Evolutionary conservation across 1,284 basidiomycete species (phyloP), one percentile per base, ranked within the genome.

Genomic region (Ustilago curta): DNA sequence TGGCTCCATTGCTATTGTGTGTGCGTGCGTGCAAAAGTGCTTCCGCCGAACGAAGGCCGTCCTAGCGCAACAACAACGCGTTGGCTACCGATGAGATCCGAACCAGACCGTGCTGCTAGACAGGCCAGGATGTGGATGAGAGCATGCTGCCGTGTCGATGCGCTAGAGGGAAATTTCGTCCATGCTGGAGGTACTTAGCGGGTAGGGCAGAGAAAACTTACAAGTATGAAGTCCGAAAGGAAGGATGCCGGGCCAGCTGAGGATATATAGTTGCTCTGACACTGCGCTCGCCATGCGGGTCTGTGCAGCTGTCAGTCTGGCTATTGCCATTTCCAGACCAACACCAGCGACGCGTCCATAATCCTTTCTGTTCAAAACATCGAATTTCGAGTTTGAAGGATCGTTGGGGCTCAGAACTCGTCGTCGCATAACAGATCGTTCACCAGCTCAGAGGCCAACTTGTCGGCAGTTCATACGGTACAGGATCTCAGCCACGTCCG

Each of bases 301-400:
- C 42, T 69, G 59, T 47, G 50, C 54, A 39, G 27, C 40, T 27
- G 29, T 29, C 12, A 23, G 14, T 25, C 9, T 16, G 21, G 42
- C 39, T 19, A n/a, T n/a, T n/a, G 29, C 32, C 25, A 43, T 9
- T 31, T 42, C 2, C 39, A 53, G 32, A 19, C 35, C 47, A 16
- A 39, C 21, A 42, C 27, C 27, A 16, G 16, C 27, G 57, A 57
- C 58, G 51, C 56, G 47, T 58, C 39, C 16, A n/a, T n/a, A 5
- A 1, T 37, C 31, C 31, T 19, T 6, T 3, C 27, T 16, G 19
- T 8, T 21, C 12, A 3, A 8, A 8, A 8, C 7, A 3, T 11
- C n/a, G 9, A 53, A 53, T 51, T 71, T 65, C 69, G 69, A 71
- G 55, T 71, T 71, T 66, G 69, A 43, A 71, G 49, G 69, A 63